phyloP scores from a whole-genome alignment of 495 filamentous ascomycete species.

The Penicillium daleae region DNA sequence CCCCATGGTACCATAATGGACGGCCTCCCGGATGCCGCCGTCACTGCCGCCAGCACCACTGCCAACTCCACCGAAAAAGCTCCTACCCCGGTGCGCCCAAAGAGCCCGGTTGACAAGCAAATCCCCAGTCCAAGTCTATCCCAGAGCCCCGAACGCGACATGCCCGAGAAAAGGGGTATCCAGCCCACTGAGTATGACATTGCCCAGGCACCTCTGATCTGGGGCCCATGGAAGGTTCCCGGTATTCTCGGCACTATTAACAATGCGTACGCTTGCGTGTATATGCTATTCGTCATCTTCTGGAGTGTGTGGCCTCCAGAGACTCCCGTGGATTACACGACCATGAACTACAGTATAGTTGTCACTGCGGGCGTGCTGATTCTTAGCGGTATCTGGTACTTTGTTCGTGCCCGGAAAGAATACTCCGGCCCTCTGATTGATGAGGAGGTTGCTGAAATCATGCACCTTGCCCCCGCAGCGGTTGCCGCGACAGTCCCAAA shows the following conservation, averaged over 20 bases:
- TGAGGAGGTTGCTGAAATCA: constrained; percentile 39
- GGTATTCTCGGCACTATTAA: constrained; percentile 42
- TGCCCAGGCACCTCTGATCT: constrained; percentile 30
- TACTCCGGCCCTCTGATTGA: constrained; percentile 45
- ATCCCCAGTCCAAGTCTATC: constrained; percentile 9
- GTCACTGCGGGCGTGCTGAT: constrained; percentile 39
- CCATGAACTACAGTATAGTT: constrained; percentile 52
- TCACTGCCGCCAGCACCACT: constrained; percentile 5
- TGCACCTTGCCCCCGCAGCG: constrained; percentile 28
- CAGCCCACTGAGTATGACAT: constrained; percentile 27
- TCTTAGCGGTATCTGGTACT: constrained; percentile 40
- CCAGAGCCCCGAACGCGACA: constrained; percentile 26
- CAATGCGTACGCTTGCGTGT: constrained; percentile 43
- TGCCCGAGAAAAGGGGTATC: constrained; percentile 3
- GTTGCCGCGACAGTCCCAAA: constrained; percentile 5
- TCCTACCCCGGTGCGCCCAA: constrained; percentile 19
- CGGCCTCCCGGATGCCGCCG: constrained; percentile 21
- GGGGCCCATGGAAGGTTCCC: constrained; percentile 48
- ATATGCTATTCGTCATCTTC: constrained; percentile 43
- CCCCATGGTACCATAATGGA: constrained; percentile 35
- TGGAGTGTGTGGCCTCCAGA: constrained; percentile 49
- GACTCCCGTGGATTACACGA: constrained; percentile 40
- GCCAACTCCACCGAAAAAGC: constrained; percentile 20
- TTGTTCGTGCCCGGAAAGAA: constrained; percentile 37
- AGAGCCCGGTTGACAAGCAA: constrained; percentile 17